Evolutionary conservation across 345 rosid species (phyloP).

Genomic region (Streptanthus diversifolius): DNA sequence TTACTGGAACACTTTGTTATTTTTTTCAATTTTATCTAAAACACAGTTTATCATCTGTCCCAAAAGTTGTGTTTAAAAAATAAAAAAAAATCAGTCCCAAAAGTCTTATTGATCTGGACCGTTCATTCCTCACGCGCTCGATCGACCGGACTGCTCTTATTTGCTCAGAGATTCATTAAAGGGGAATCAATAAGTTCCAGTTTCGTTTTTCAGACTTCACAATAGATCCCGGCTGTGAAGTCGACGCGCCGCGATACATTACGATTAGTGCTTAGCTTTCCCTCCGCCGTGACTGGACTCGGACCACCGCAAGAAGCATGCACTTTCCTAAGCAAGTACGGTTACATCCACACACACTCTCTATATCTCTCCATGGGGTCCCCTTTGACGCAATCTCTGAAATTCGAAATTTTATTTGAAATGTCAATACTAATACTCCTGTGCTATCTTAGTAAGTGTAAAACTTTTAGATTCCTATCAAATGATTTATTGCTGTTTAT

Average conservation of each 20-base stretch:
- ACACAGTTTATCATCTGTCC: no score
- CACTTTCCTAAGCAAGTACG: constrained; percentile 14
- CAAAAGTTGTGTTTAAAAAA: no score
- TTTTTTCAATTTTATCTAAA: neutral
- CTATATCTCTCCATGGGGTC: neutral
- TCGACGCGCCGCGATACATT: constrained; percentile 8
- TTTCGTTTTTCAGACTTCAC: neutral
- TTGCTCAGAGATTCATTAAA: neutral
- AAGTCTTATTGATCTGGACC: neutral
- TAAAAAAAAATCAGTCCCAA: no score
- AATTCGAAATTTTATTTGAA: neutral
- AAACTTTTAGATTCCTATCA: neutral
- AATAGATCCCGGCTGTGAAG: neutral
- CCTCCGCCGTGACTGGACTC: constrained; percentile 3
- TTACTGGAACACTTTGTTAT: neutral
- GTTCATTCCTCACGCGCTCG: constrained; percentile 15
- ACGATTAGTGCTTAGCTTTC: neutral
- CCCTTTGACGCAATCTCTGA: constrained; percentile 18
- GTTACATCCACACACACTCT: neutral
- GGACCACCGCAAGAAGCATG: constrained; percentile 26
- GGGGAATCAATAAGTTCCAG: neutral
- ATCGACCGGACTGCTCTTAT: neutral
- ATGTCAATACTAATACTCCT: neutral
- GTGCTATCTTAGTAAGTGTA: neutral
- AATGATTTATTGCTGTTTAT: constrained; percentile 11